Conservation (phyloP, 768 basidiomycete genomes). For the Mrakia gelida region DNA sequence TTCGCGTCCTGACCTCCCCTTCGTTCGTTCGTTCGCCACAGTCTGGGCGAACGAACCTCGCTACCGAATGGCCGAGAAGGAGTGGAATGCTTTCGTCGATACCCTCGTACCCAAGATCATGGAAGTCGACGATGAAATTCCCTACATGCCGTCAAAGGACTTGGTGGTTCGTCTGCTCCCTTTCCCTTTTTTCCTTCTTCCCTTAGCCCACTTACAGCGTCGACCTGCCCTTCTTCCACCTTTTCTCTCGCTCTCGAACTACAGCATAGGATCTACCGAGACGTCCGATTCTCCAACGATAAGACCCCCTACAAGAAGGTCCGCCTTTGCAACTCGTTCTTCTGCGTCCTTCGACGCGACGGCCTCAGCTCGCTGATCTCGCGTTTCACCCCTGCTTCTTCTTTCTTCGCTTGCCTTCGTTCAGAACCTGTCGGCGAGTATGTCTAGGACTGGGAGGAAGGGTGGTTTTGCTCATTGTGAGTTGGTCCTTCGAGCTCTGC, state of each 20-base stretch:
- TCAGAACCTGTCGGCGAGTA: constrained; percentile 66
- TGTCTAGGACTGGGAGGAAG: constrained; percentile 84
- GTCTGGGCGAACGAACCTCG: constrained; percentile 57
- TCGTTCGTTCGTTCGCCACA: background rate
- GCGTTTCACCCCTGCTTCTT: background rate
- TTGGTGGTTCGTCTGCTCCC: constrained; percentile 49
- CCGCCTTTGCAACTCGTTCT: background rate
- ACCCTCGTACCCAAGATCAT: constrained; percentile 62
- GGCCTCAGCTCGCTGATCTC: background rate
- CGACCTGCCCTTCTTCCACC: too few relatives aligned
- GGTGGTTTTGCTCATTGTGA: constrained; percentile 66
- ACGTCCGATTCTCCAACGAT: constrained; percentile 72
- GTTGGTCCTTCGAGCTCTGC: background rate
- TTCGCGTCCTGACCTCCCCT: background rate
- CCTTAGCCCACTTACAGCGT: too few relatives aligned
- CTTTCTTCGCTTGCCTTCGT: background rate
- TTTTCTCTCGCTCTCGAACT: too few relatives aligned
- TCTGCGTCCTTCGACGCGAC: background rate
- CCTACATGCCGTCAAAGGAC: constrained; percentile 68
- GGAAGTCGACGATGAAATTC: constrained; percentile 75
- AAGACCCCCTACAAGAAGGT: constrained; percentile 77
- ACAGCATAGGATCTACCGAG: constrained; percentile 80
- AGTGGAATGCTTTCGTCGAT: constrained; percentile 82
- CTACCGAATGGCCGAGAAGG: constrained; percentile 55
- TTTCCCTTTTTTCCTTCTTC: too few relatives aligned